A percentile compares a stretch with the other conserved stretches of the same genome.
phyloP scores from a whole-genome alignment of 305 asterid species.

The Solanum hybrid region DNA sequence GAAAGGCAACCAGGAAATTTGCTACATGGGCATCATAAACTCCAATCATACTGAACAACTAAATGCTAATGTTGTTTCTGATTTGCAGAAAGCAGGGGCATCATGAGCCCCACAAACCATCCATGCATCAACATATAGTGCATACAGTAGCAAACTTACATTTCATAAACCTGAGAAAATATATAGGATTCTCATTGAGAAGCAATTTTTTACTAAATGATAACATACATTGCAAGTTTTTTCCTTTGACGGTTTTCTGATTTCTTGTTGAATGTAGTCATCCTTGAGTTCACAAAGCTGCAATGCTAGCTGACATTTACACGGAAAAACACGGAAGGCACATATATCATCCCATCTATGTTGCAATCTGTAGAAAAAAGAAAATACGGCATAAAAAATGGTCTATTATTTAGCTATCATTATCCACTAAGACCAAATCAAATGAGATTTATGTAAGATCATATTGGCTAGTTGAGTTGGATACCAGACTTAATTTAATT shows the following conservation, averaged over 20 bases:
- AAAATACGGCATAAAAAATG: neutral
- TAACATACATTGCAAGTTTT: conserved; percentile 35
- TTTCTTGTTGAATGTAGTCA: conserved; percentile 83
- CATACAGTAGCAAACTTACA: neutral
- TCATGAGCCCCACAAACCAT: neutral
- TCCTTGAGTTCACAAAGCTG: conserved; percentile 76
- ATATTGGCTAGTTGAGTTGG: neutral
- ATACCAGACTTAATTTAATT: neutral
- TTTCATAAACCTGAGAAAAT: neutral
- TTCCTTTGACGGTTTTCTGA: conserved; percentile 51
- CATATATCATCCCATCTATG: conserved; percentile 80
- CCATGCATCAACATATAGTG: neutral
- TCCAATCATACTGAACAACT: neutral
- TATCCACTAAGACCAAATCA: neutral
- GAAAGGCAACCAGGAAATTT: neutral
- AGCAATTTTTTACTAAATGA: neutral
- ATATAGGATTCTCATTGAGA: neutral
- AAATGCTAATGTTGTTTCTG: neutral
- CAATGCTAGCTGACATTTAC: conserved; percentile 48
- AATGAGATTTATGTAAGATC: neutral
- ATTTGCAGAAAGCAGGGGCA: neutral
- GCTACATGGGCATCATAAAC: neutral
- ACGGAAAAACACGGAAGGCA: conserved; percentile 68
- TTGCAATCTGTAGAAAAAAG: conserved; percentile 12
- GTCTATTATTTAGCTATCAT: neutral